Base-by-base conservation (phyloP, 768 basidiomycete genomes). In the Mycena leptocephala region DNA sequence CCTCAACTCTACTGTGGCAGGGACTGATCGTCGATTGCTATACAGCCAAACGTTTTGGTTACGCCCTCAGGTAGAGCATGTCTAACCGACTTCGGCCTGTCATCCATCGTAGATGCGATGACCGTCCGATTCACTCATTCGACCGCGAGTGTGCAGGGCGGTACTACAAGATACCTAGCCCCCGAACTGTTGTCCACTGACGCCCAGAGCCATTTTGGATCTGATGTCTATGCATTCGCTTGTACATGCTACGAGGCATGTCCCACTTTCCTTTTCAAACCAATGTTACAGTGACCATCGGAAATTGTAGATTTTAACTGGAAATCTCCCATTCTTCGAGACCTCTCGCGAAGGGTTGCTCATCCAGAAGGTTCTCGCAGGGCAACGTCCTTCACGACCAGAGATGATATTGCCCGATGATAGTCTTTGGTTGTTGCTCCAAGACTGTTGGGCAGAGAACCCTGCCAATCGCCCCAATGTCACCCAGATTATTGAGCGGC, bases 221-320 rank as follows among this genome's bases (percentile, higher is more conserved):
- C 55, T 2, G 55, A 56, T 20, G 13, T 32, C 3, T 56, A 56
- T 20, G 55, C 55, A 5, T 56, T 56, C 9, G 55, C 28, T 32
- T 56, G 55, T 56, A 28, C 32, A 6, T 56, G 11, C 28, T 56
- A 56, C 8, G 55, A 56, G 53, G 53, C n/a, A n/a, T n/a, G n/a
- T n/a, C n/a, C n/a, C n/a, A n/a, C n/a, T n/a, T n/a, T n/a, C n/a
- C n/a, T n/a, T n/a, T n/a, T n/a, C n/a, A n/a, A n/a, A n/a, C n/a
- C n/a, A n/a, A n/a, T n/a, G n/a, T n/a, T n/a, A n/a, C n/a, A n/a
- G n/a, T n/a, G n/a, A n/a, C n/a, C n/a, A n/a, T n/a, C n/a, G n/a
- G n/a, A n/a, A n/a, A n/a, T n/a, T n/a, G n/a, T n/a, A 78, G 76
- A 78, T 78, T 2, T 37, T 68, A 30, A 74, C 72, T 16, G 69